These are phyloP conservation scores for Fulvia fulva DNA, from an alignment of 2,329 filamentous ascomycete genomes.

Conservation along the genomic window DNA sequence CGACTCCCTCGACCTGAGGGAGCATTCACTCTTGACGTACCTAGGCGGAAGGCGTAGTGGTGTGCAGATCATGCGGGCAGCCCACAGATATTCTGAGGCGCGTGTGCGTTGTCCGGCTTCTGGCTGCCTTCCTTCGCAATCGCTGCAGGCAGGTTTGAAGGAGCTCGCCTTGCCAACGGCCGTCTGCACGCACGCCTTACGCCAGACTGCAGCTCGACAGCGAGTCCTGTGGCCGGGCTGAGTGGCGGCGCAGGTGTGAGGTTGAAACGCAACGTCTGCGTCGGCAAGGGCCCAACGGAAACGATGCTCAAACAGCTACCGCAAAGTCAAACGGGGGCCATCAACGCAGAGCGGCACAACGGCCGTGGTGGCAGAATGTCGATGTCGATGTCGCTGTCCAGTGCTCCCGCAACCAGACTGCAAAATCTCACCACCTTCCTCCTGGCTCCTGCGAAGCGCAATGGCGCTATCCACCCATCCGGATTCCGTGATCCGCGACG, in stretches of 20 bases:
- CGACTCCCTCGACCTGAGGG: neutral
- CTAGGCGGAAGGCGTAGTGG: neutral
- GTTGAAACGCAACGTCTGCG: conserved; percentile 1
- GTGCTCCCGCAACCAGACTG: too few species aligned
- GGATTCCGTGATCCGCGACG: too few species aligned
- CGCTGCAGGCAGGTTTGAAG: neutral
- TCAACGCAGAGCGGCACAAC: neutral
- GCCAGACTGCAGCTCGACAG: neutral
- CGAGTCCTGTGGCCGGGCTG: neutral
- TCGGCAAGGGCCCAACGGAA: neutral
- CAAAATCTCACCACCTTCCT: too few species aligned
- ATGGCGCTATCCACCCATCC: too few species aligned
- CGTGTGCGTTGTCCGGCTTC: neutral
- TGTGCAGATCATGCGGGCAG: conserved; percentile 11
- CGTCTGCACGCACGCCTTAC: neutral
- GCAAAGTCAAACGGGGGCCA: neutral
- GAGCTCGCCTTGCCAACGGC: neutral
- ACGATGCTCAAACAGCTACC: neutral
- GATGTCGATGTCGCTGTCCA: neutral
- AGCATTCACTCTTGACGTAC: neutral
- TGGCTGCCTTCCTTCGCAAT: neutral
- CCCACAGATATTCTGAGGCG: neutral
- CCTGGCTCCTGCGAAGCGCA: too few species aligned
- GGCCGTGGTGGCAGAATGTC: neutral
- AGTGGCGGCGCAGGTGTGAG: neutral